Percentiles rank a stretch among this genome's conserved stretches.
phyloP scores from a whole-genome alignment of 176 grass and related monocot genomes.

The Musa beccarii region DNA sequence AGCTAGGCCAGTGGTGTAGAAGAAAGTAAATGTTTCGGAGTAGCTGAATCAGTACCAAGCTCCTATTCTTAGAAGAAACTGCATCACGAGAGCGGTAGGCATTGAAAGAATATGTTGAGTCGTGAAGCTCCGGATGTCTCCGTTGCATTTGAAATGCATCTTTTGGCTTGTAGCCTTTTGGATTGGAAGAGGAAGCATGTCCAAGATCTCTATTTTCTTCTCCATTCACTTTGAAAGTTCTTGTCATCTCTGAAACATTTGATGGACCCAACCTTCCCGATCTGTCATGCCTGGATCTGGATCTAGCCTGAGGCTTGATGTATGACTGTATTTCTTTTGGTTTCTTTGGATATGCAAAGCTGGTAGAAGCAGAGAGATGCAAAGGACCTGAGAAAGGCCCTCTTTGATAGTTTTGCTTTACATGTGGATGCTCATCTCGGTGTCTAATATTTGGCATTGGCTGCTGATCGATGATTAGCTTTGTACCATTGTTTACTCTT shows the following conservation, averaged over 20 bases:
- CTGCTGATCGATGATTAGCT: constrained; percentile 41
- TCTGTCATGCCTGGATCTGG: constrained; percentile 2
- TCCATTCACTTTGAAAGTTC: constrained; percentile 7
- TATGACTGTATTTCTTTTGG: constrained; percentile 22
- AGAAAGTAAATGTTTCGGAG: neutral
- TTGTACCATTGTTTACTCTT: constrained; percentile 20
- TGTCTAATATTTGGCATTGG: constrained; percentile 35
- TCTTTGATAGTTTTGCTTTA: constrained; percentile 26
- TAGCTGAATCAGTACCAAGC: neutral
- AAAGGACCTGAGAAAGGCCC: constrained; percentile 25
- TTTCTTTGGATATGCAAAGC: constrained; percentile 63
- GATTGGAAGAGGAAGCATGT: neutral
- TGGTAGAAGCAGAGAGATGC: constrained; percentile 43
- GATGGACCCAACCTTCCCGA: neutral
- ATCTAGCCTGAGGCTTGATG: constrained; percentile 8
- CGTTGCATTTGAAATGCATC: constrained; percentile 53
- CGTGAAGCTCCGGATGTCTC: constrained; percentile 39
- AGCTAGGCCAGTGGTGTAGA: neutral
- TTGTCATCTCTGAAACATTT: neutral
- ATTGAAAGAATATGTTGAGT: constrained; percentile 28
- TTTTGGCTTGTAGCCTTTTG: constrained; percentile 25
- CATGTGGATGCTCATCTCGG: constrained; percentile 9
- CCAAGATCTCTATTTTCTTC: constrained; percentile 4
- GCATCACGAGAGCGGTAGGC: neutral
- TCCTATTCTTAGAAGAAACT: neutral